phyloP scores from a whole-genome alignment of 371 early-diverging fungal genomes.

The Saksenaea vasiformis region DNA sequence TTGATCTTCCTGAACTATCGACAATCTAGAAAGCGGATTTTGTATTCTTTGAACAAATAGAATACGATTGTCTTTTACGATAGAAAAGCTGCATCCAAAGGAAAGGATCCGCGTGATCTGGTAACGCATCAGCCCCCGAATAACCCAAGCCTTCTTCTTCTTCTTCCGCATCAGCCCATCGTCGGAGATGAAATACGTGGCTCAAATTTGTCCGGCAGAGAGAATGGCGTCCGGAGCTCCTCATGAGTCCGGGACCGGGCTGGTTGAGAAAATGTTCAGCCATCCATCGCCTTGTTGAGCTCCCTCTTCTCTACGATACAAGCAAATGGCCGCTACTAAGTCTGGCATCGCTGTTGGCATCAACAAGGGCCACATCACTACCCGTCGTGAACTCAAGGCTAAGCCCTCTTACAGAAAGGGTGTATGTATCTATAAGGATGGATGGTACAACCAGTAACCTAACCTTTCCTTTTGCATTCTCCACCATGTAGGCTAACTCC shows the following conservation, averaged over 20 bases:
- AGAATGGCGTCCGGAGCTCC: not conserved
- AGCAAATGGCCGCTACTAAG: constrained; percentile 44
- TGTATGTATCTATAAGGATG: constrained; percentile 61
- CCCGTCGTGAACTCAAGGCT: constrained; percentile 75
- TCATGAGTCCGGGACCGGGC: not conserved
- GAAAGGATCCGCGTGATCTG: no score
- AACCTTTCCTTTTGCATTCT: no score
- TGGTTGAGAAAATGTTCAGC: constrained; percentile 1
- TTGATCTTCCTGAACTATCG: no score
- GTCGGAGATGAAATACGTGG: not conserved
- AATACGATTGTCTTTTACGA: no score
- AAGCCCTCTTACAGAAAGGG: constrained; percentile 88
- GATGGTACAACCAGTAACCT: constrained; percentile 30
- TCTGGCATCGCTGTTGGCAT: constrained; percentile 79
- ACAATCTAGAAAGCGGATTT: no score
- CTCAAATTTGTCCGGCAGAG: not conserved
- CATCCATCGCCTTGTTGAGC: not conserved
- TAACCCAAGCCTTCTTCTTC: no score
- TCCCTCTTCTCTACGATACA: not conserved
- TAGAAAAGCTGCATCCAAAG: no score
- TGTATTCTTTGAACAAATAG: no score
- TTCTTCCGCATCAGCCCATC: not conserved
- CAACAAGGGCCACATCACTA: constrained; percentile 89
- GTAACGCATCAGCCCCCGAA: no score
- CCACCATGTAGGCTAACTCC: constrained; percentile 57